Evolutionary conservation across 306 rosid species (phyloP), one percentile per base, ranked within the genome.

Genomic region (Castanea mollissima): DNA sequence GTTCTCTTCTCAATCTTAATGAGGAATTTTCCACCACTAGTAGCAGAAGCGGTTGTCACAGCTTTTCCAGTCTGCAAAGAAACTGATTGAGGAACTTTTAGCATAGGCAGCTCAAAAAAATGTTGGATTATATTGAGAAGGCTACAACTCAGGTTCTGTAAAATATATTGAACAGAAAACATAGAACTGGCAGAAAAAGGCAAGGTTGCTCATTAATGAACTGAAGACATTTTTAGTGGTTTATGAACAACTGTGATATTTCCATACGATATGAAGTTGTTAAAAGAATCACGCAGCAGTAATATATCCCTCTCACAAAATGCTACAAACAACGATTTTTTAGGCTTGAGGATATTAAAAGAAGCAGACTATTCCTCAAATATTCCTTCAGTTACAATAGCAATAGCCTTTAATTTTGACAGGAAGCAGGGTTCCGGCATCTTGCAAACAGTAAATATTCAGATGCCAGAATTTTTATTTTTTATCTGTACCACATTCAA

Each of bases 31-130:
- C 90, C 88, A 23, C 77, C 82, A 73, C 58, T 58, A 57, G 74
- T 67, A 78, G 85, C 78, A 71, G 97, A 87, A 56, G 78, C 90
- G 5, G 87, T 84, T 21, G 83, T 83, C 73, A 94, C 95, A 76
- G 74, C 83, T 85, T 91, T 94, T 82, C 83, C 90, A 59, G 93
- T 88, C 97, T 91, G 97, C 89, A 92, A 29, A 77, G 87, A 88
- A 91, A 94, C 98, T 94, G 86, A 35, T 76, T 9, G 74, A 78
- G 63, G 74, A 88, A 82, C 52, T 49, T 78, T 90, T 85, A 90
- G 89, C 75, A 59, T 35, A 73, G 54, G 76, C 29, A 70, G 82
- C 79, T 76, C 59, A 69, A 44, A 63, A 71, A 21, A 21, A 72
- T 56, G 34, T n/a, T 54, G 58, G 60, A 44, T 55, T 60, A 67